These are phyloP conservation scores for Typha latifolia DNA, from an alignment of 176 grass and related monocot species.

Conservation along the genomic window DNA sequence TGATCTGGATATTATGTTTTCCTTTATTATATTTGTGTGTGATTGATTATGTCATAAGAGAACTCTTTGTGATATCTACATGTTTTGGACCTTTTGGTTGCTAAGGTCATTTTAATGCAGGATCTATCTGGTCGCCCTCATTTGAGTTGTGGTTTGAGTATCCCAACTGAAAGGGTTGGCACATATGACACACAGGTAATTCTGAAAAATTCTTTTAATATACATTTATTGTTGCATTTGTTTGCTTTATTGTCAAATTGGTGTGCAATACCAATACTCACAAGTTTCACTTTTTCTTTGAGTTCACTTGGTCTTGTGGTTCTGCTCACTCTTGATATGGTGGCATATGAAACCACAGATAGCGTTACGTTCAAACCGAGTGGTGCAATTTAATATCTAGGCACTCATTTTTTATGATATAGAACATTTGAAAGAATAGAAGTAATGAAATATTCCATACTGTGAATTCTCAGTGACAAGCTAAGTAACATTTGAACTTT, in stretches of 20 bases:
- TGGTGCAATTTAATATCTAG: too few relatives aligned
- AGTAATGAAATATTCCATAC: too few relatives aligned
- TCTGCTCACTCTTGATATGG: too few relatives aligned
- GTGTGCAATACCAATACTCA: background rate
- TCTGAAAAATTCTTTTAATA: background rate
- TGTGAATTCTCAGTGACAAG: too few relatives aligned
- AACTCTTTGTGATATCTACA: background rate
- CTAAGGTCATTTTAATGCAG: conserved; percentile 21
- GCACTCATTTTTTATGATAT: too few relatives aligned
- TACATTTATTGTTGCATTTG: background rate
- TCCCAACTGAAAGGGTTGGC: conserved; percentile 74
- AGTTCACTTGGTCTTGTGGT: background rate
- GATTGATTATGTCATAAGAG: background rate
- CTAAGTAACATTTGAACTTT: too few relatives aligned
- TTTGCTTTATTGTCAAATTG: background rate
- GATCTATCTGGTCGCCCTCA: conserved; percentile 94
- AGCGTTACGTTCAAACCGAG: too few relatives aligned
- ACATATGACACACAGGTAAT: conserved; percentile 81
- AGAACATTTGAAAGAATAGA: too few relatives aligned
- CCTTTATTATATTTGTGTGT: background rate
- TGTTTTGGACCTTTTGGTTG: background rate
- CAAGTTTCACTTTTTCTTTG: background rate
- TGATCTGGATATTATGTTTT: background rate
- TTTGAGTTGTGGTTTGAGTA: conserved; percentile 67
- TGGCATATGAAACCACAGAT: too few relatives aligned